A percentile compares a stretch with the other conserved stretches of the same genome.
Evolutionary conservation across 177 flowering plant species (phyloP).

Genomic region (Vitis hybrid): DNA sequence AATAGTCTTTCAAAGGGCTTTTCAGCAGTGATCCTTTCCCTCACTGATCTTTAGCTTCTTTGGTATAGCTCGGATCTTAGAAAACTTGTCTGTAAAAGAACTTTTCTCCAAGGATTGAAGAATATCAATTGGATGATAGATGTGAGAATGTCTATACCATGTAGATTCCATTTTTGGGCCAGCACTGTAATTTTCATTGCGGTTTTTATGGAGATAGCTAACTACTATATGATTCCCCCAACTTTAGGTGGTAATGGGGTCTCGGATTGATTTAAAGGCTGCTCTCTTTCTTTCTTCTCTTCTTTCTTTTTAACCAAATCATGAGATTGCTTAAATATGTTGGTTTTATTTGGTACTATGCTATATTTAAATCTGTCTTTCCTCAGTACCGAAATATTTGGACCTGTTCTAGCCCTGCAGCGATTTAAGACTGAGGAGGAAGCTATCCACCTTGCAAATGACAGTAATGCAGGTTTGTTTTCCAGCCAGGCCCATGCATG

Average conservation of each 20-base stretch:
- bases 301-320: not conserved
- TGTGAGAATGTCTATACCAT: not conserved
- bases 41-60: too few species aligned
- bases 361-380: not conserved
- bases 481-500: not conserved
- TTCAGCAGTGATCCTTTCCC: too few species aligned
- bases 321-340: not conserved
- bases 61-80: too few species aligned
- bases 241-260: not conserved
- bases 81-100: too few species aligned
- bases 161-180: not conserved
- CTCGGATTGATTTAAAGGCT: not conserved
- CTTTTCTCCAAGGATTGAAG: too few species aligned
- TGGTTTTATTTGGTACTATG: not conserved
- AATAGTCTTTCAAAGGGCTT: too few species aligned
- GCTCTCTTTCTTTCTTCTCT: not conserved
- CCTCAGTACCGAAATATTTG: constrained; percentile 83
- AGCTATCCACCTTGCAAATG: constrained; percentile 84
- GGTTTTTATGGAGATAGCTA: not conserved
- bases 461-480: constrained; percentile 79
- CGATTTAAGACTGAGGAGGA: constrained; percentile 92
- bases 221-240: not conserved
- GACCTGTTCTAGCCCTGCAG: constrained; percentile 92
- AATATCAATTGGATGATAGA: too few species aligned
- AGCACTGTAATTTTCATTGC: not conserved